These are phyloP conservation scores for Clarireedia monteithiana DNA, from an alignment of 2,329 filamentous ascomycete species.

Conservation along the genomic window DNA sequence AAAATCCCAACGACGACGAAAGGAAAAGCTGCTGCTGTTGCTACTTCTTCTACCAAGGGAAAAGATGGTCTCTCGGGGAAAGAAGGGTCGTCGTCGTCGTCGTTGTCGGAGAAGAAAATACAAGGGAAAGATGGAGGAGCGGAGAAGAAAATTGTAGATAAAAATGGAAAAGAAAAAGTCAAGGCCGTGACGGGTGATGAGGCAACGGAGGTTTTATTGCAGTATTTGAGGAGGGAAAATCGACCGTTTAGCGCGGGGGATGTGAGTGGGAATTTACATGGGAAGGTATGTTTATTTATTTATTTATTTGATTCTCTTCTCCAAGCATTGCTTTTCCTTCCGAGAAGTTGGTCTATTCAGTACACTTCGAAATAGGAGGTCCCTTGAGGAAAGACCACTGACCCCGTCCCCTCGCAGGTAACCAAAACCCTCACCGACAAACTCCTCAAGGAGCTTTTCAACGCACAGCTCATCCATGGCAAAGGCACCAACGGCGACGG, in stretches of 20 bases:
- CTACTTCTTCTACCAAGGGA: neutral
- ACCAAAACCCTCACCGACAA: conserved; percentile 48
- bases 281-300: conserved; percentile 35
- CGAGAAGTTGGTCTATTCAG: neutral
- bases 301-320: no score
- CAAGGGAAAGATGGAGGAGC: conserved; percentile 1
- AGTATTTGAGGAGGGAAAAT: conserved; percentile 33
- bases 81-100: neutral
- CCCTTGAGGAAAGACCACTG: neutral
- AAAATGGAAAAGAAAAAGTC: conserved; percentile 24
- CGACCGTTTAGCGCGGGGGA: conserved; percentile 40
- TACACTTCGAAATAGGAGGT: neutral
- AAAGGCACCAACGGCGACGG: conserved; percentile 29
- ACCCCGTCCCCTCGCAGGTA: conserved; percentile 13
- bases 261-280: conserved; percentile 52
- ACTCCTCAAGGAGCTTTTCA: conserved; percentile 53
- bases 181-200: conserved; percentile 25
- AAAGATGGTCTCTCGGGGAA: conserved; percentile 5
- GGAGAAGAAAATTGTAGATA: conserved; percentile 4
- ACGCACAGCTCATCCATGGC: conserved; percentile 50
- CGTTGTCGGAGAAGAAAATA: conserved; percentile 1
- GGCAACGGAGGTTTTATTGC: conserved; percentile 29
- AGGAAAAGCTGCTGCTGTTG: conserved; percentile 8
- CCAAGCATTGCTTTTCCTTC: neutral
- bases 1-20: conserved; percentile 7